These are phyloP conservation scores for Scedosporium apiospermum DNA, from an alignment of 2,329 filamentous ascomycete species.

Conservation along the genomic window DNA sequence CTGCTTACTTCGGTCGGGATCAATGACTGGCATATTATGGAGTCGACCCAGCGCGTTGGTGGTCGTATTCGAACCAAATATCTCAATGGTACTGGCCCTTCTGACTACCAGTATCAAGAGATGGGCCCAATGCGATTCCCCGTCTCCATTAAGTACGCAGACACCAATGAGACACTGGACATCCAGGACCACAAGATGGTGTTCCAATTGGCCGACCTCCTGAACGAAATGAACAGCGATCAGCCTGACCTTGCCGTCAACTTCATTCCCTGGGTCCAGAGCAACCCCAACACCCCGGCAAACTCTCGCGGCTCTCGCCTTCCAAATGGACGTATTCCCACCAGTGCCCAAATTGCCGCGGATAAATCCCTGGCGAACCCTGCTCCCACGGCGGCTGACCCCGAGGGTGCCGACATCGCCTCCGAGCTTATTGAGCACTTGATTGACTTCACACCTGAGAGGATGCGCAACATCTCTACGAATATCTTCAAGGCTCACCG, in stretches of 20 bases:
- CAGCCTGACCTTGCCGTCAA: slow-evolving; percentile 38
- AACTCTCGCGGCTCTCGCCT: slow-evolving; percentile 36
- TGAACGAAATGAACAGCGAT: slow-evolving; percentile 51
- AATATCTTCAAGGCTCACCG: slow-evolving; percentile 33
- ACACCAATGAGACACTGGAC: slow-evolving; percentile 45
- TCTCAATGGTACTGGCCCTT: slow-evolving; percentile 42
- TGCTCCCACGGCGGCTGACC: slow-evolving; percentile 4
- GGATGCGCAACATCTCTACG: slow-evolving; percentile 24
- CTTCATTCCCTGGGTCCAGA: slow-evolving; percentile 54
- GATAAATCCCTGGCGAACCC: slow-evolving; percentile 28
- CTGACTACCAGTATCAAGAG: slow-evolving; percentile 59
- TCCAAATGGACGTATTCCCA: slow-evolving; percentile 42
- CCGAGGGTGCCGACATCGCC: slow-evolving; percentile 14
- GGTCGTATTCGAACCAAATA: slow-evolving; percentile 57
- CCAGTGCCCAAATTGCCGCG: slow-evolving; percentile 32
- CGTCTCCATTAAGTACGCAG: slow-evolving; percentile 36
- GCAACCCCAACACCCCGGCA: slow-evolving; percentile 40
- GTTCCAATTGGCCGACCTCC: slow-evolving; percentile 49
- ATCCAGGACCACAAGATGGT: slow-evolving; percentile 56
- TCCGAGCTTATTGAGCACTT: slow-evolving; percentile 26
- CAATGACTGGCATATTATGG: slow-evolving; percentile 51
- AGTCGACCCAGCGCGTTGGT: slow-evolving; percentile 50
- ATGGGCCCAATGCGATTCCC: slow-evolving; percentile 59
- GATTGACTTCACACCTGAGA: slow-evolving; percentile 16
- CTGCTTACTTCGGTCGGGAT: slow-evolving; percentile 43